Evolutionary conservation across 768 basidiomycete species (phyloP).

Genomic region (Tulasnella sp.): DNA sequence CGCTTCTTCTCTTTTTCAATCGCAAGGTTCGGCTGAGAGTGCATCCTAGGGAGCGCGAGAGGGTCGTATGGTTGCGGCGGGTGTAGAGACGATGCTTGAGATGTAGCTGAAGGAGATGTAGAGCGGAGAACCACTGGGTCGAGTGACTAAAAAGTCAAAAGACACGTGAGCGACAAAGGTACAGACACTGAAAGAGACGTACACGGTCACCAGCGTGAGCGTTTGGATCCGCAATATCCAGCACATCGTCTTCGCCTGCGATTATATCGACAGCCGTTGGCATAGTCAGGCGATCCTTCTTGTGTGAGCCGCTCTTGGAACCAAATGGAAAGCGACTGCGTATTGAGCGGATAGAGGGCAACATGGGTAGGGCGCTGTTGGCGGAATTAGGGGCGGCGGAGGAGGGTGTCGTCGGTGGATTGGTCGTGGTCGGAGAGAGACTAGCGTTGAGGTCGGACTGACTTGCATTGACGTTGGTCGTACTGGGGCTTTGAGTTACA

Average conservation of each 20-base stretch:
- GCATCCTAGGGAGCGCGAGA: constrained; percentile 1
- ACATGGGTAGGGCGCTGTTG: background rate
- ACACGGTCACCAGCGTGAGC: background rate
- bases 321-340: constrained; percentile 8
- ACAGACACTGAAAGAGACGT: background rate
- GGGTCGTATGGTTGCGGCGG: background rate
- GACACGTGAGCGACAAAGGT: background rate
- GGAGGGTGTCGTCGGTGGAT: background rate
- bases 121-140: constrained; percentile 5
- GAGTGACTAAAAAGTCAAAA: background rate
- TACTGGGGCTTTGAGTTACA: too few relatives aligned
- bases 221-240: background rate
- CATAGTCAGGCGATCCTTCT: background rate
- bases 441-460: background rate
- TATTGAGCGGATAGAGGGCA: constrained; percentile 4
- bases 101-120: background rate
- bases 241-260: background rate
- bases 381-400: background rate
- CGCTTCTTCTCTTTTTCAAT: background rate
- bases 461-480: background rate
- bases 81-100: background rate
- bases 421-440: background rate
- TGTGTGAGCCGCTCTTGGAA: background rate
- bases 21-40: constrained; percentile 1
- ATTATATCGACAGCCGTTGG: background rate